phyloP scores from a whole-genome alignment of 2,329 filamentous ascomycete genomes.

The Beauveria caledonica region DNA sequence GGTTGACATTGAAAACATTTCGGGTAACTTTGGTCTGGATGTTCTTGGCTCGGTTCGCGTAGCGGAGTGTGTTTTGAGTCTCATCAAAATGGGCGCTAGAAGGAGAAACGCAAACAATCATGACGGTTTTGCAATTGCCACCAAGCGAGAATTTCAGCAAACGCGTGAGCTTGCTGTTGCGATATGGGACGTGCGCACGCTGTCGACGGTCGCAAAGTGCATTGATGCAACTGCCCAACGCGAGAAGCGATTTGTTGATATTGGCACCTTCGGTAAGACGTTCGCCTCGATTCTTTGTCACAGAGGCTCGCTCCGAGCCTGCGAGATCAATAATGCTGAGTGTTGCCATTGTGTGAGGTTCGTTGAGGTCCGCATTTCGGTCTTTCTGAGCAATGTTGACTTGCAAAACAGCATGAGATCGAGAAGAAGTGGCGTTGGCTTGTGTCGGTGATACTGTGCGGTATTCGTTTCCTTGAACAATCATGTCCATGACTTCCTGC shows the following conservation, averaged over 20 bases:
- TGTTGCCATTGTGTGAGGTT: conserved; percentile 96
- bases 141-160: conserved; percentile 94
- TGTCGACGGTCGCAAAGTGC: conserved; percentile 90
- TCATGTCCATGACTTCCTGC: conserved; percentile 98
- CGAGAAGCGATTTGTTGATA: conserved; percentile 97
- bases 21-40: conserved; percentile 99
- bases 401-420: conserved; percentile 93
- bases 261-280: conserved; percentile 89
- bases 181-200: conserved; percentile 89
- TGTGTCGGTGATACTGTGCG: conserved; percentile 94
- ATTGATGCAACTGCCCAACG: conserved; percentile 95
- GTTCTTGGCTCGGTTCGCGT: conserved; percentile 96
- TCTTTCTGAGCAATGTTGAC: conserved; percentile 95
- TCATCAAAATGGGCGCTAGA: conserved; percentile 97
- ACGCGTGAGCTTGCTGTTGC: conserved; percentile 94
- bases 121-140: conserved; percentile 97
- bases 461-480: conserved; percentile 87
- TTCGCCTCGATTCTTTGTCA: conserved; percentile 92
- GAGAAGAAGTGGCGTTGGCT: conserved; percentile 93
- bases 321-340: conserved; percentile 97
- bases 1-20: conserved; percentile 98
- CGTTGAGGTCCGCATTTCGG: conserved; percentile 81
- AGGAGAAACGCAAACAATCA: conserved; percentile 98
- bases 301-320: conserved; percentile 89
- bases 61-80: conserved; percentile 94